Evolutionary conservation across 2,329 filamentous ascomycete species (phyloP).

Genomic region (Colletotrichum sp.): DNA sequence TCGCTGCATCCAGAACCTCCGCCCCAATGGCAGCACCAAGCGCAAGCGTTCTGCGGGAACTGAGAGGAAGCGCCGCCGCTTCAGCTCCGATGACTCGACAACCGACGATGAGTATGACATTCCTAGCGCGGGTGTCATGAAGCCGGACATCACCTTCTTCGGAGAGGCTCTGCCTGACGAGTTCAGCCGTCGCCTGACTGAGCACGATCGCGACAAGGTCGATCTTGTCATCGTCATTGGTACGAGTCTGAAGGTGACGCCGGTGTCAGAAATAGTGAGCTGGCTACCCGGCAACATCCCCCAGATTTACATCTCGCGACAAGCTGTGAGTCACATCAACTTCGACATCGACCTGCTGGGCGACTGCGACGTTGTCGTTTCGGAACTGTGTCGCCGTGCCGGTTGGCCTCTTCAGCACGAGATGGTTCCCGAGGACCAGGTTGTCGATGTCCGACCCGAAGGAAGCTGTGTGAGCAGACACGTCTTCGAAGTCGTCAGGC

Average conservation of each 20-base stretch:
- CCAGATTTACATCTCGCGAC: slow-evolving; percentile 88
- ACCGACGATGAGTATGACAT: slow-evolving; percentile 58
- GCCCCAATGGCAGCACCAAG: slow-evolving; percentile 34
- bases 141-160: slow-evolving; percentile 98
- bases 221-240: slow-evolving; percentile 96
- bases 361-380: slow-evolving; percentile 89
- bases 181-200: slow-evolving; percentile 82
- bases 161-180: slow-evolving; percentile 86
- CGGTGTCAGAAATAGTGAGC: slow-evolving; percentile 89
- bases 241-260: slow-evolving; percentile 93
- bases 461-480: slow-evolving; percentile 50
- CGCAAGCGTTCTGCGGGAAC: slow-evolving; percentile 43
- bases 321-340: slow-evolving; percentile 85
- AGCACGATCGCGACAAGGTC: slow-evolving; percentile 78
- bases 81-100: slow-evolving; percentile 39
- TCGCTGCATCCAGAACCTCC: slow-evolving; percentile 66
- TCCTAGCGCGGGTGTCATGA: slow-evolving; percentile 81
- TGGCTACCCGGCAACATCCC: slow-evolving; percentile 80
- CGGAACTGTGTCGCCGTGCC: slow-evolving; percentile 81
- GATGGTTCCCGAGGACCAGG: slow-evolving; percentile 76
- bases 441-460: slow-evolving; percentile 58
- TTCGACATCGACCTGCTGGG: slow-evolving; percentile 98
- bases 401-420: slow-evolving; percentile 83
- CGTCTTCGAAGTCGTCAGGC: slow-evolving; percentile 33
- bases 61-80: slow-evolving; percentile 43